A percentile compares a stretch with the other conserved stretches of the same genome.
Conservation (phyloP, 2,329 filamentous ascomycete genomes). For the Sclerotinia sclerotiorum region DNA sequence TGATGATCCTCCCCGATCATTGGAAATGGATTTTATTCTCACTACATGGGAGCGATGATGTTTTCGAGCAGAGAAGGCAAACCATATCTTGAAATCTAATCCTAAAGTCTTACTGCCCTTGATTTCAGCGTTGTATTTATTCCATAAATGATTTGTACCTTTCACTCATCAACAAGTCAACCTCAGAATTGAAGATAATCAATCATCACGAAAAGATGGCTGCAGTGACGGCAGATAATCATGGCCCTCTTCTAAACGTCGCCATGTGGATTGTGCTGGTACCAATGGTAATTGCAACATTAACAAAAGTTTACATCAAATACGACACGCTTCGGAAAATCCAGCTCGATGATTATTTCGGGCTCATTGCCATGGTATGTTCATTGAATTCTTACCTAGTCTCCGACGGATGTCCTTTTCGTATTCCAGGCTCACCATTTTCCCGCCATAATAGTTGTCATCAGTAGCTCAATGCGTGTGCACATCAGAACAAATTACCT, state of each 20-base stretch:
- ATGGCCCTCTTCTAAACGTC: slow-evolving; percentile 20
- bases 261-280: slow-evolving; percentile 20
- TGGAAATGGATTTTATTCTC: too few species aligned
- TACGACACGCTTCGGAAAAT: slow-evolving; percentile 1
- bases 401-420: background rate
- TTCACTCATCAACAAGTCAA: background rate
- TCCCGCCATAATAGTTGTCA: background rate
- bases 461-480: slow-evolving; percentile 13
- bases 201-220: slow-evolving; percentile 10
- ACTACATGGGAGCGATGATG: background rate
- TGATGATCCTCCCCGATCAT: too few species aligned
- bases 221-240: slow-evolving; percentile 6
- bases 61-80: background rate
- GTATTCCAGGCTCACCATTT: background rate
- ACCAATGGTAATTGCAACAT: slow-evolving; percentile 14
- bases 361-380: slow-evolving; percentile 12
- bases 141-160: background rate
- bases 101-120: background rate
- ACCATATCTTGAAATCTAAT: too few species aligned
- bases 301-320: slow-evolving; percentile 19
- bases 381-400: background rate
- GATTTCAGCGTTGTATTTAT: background rate
- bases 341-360: slow-evolving; percentile 8
- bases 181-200: background rate
- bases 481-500: slow-evolving; percentile 2